Conservation (phyloP, 2,329 filamentous ascomycete species). For the Fusarium sp. region DNA sequence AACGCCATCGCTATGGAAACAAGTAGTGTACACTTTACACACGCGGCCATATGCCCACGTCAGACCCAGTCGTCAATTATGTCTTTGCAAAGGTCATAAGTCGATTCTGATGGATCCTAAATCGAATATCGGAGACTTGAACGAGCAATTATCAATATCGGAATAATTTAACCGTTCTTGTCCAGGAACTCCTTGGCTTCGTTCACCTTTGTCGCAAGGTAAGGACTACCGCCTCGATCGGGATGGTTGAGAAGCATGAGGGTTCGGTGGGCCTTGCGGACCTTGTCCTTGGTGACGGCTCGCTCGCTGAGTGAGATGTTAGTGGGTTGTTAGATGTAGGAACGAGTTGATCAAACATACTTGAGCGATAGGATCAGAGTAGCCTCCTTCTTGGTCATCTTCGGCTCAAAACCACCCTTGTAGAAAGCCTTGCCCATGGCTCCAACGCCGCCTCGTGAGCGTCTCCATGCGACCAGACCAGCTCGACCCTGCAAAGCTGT, state of each 20-base stretch:
- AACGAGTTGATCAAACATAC: slow-evolving; percentile 61
- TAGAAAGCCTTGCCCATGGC: slow-evolving; percentile 92
- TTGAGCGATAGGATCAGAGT: slow-evolving; percentile 89
- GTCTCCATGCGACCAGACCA: slow-evolving; percentile 87
- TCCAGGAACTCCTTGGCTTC: slow-evolving; percentile 97
- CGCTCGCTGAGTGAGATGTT: slow-evolving; percentile 73
- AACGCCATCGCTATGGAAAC: slow-evolving; percentile 62
- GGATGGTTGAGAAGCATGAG: slow-evolving; percentile 99
- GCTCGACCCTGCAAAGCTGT: slow-evolving; percentile 78
- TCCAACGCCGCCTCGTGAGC: slow-evolving; percentile 81
- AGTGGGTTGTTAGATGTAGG: neutral
- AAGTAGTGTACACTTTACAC: slow-evolving; percentile 55
- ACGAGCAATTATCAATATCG: slow-evolving; percentile 19
- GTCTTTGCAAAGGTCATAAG: slow-evolving; percentile 13
- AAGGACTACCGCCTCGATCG: slow-evolving; percentile 95
- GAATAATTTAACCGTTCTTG: slow-evolving; percentile 62
- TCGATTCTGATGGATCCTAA: neutral
- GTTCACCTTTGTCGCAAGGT: slow-evolving; percentile 97
- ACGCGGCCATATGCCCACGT: slow-evolving; percentile 29
- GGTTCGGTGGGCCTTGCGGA: slow-evolving; percentile 94
- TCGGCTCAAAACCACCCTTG: slow-evolving; percentile 97
- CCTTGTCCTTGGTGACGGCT: slow-evolving; percentile 87
- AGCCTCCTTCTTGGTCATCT: slow-evolving; percentile 94
- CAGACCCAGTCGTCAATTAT: slow-evolving; percentile 28
- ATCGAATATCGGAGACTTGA: slow-evolving; percentile 8